Evolutionary conservation across 805 yeast species (phyloP), one percentile per base, ranked within the genome.

Genomic region (Brettanomyces sp.): DNA sequence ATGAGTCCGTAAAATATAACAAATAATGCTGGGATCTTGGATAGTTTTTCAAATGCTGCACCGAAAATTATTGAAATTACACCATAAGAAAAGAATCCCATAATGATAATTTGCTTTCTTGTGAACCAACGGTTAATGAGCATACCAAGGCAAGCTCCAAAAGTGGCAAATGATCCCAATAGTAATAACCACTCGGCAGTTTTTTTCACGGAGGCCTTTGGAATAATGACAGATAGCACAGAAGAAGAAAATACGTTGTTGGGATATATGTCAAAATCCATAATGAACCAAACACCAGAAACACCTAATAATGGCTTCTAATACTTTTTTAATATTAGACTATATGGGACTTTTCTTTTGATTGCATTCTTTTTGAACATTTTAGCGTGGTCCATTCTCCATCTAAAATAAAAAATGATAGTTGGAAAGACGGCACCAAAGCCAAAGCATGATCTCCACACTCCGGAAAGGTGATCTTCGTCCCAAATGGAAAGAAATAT

Each of bases 251-350:
- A 76, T 23, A 80, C 70, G 65, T 80, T 80, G 60, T 77, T 77
- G 41, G 85, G 84, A 58, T 79, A 80, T 49, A 79, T 73, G 54
- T 77, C 80, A 49, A 80, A 77, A 64, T 80, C 85, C 58, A 76
- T 76, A 52, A 76, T 66, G 66, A 78, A 80, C 85, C 85, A 80
- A 53, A 77, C 67, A 35, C 69, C 71, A 50, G 77, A 67, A 11
- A 81, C 75, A 39, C 82, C 83, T 23, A 77, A 47, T 37, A 79
- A 55, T 48, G 72, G 60, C 39, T 56, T 63, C 76, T 76, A 73
- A 53, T 69, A 69, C 54, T 58, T 68, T 53, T 75, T 77, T 45
- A 81, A 44, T 1, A 78, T 77, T 32, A 80, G 68, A 64, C 67
- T 60, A 59, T 80, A 80, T 36, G 80, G 80, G 14, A 74, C 82